Conservation (phyloP, 805 yeast genomes). For the Ogataea saltuana region DNA sequence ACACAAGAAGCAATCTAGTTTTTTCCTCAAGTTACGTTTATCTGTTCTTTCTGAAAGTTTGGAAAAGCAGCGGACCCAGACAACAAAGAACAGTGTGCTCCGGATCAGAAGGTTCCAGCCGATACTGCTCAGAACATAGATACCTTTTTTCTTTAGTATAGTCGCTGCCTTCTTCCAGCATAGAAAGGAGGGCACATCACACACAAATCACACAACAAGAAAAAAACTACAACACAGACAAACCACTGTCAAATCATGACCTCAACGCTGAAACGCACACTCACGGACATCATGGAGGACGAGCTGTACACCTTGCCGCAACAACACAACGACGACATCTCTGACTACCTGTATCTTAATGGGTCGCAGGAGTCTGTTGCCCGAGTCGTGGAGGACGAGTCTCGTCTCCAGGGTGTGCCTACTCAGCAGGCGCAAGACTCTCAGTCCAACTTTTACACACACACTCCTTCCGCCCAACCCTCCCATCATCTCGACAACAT, state of each 20-base stretch:
- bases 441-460: not conserved
- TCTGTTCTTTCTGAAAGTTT: not conserved
- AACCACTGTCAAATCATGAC: constrained; percentile 25
- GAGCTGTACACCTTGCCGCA: constrained; percentile 30
- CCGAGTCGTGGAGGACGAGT: constrained; percentile 16
- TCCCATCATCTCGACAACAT: constrained; percentile 20
- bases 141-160: constrained; percentile 7
- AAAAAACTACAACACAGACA: constrained; percentile 10
- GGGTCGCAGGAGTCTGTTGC: constrained; percentile 31
- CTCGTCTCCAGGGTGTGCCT: not conserved
- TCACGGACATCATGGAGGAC: constrained; percentile 37
- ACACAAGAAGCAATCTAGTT: constrained; percentile 6
- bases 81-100: not conserved
- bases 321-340: constrained; percentile 25
- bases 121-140: not conserved
- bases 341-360: constrained; percentile 28
- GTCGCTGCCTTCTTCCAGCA: constrained; percentile 6
- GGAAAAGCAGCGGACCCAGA: not conserved
- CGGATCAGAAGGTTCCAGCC: not conserved
- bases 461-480: constrained; percentile 5
- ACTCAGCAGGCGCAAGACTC: constrained; percentile 6
- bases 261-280: constrained; percentile 33
- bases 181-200: constrained; percentile 9
- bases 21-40: not conserved
- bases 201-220: not conserved